Percentiles rank a stretch among this genome's conserved stretches.
Conservation (phyloP, 2,329 filamentous ascomycete genomes). For the Geosmithia putterillii region DNA sequence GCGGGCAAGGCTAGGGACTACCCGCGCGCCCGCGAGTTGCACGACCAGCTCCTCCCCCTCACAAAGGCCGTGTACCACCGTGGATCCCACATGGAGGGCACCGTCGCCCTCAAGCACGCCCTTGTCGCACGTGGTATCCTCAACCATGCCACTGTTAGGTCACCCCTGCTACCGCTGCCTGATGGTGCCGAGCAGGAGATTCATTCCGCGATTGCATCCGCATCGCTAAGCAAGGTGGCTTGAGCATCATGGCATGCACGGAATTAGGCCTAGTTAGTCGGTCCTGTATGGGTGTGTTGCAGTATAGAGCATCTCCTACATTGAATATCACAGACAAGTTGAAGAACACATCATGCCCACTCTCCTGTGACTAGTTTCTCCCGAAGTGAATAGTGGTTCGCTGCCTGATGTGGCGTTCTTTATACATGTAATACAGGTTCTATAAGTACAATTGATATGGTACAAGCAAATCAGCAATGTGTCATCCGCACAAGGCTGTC, state of each 20-base stretch:
- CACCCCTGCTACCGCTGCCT: slow-evolving; percentile 28
- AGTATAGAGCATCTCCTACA: no score
- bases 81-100: slow-evolving; percentile 42
- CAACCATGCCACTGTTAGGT: slow-evolving; percentile 35
- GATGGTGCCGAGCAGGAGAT: slow-evolving; percentile 29
- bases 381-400: no score
- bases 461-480: background rate
- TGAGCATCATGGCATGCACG: no score
- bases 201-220: slow-evolving; percentile 21
- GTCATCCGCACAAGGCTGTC: background rate
- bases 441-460: no score
- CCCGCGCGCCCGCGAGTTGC: slow-evolving; percentile 30
- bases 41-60: slow-evolving; percentile 35
- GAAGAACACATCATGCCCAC: no score
- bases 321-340: background rate
- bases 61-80: slow-evolving; percentile 42
- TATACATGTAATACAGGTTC: background rate
- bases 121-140: slow-evolving; percentile 36
- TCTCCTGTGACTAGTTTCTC: no score
- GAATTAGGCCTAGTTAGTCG: no score
- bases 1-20: slow-evolving; percentile 38
- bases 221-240: slow-evolving; percentile 10
- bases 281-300: no score
- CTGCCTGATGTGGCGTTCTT: background rate
- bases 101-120: slow-evolving; percentile 37